These are phyloP conservation scores for Wallemia ichthyophaga DNA, from an alignment of 1,284 basidiomycete genomes.

Conservation along the genomic window DNA sequence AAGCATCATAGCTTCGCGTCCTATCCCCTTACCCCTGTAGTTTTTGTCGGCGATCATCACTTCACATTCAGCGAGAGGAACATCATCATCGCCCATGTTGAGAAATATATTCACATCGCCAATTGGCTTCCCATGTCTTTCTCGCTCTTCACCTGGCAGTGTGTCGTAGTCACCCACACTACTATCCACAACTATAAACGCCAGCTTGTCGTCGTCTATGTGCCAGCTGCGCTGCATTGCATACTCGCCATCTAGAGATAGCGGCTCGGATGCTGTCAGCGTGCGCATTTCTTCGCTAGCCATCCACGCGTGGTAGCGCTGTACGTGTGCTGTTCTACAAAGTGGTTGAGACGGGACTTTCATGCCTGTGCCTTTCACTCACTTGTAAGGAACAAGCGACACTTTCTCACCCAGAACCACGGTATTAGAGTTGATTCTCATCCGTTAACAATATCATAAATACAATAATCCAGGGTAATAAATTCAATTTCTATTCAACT, in stretches of 20 bases:
- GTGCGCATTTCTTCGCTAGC: conserved; percentile 35
- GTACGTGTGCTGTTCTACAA: conserved; percentile 27
- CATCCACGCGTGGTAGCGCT: conserved; percentile 89
- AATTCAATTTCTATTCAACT: no score
- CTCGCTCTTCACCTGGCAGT: background rate
- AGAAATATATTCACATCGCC: conserved; percentile 84
- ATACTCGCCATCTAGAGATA: conserved; percentile 54
- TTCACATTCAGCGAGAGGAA: conserved; percentile 27
- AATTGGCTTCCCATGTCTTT: conserved; percentile 13
- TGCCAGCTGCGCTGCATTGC: conserved; percentile 85
- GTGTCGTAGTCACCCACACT: conserved; percentile 2
- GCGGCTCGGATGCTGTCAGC: conserved; percentile 57
- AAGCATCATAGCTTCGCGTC: conserved; percentile 12
- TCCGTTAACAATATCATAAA: conserved; percentile 10
- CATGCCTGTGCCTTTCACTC: conserved; percentile 2
- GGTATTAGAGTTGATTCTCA: conserved; percentile 32
- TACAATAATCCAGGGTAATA: conserved; percentile 2
- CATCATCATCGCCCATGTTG: conserved; percentile 24
- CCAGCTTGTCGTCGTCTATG: conserved; percentile 63
- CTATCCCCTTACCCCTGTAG: conserved; percentile 32
- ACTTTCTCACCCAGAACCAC: conserved; percentile 31
- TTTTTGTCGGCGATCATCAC: conserved; percentile 55
- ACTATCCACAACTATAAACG: conserved; percentile 53
- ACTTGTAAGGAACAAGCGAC: conserved; percentile 44
- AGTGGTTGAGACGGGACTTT: conserved; percentile 2